Percentiles rank a stretch among this genome's conserved stretches.
phyloP scores from a whole-genome alignment of 2,329 filamentous ascomycete genomes.

The Cladosporium sp. region DNA sequence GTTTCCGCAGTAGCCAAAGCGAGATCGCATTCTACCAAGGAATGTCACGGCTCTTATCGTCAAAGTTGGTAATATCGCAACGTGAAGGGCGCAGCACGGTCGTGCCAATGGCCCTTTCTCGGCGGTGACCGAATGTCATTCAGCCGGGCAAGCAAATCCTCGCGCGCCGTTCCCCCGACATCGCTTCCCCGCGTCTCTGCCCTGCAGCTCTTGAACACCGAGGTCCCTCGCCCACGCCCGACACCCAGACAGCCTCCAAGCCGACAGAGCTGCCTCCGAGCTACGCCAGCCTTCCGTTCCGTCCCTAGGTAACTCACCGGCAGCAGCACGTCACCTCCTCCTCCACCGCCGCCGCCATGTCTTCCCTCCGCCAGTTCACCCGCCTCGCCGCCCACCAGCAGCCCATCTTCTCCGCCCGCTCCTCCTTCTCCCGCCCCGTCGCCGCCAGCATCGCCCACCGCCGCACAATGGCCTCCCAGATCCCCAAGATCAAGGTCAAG shows the following conservation, averaged over 20 bases:
- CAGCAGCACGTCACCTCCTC: background rate
- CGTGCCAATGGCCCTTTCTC: too few species aligned
- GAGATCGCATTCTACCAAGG: too few species aligned
- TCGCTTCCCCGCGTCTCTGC: conserved; percentile 7
- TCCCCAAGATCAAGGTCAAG: conserved; percentile 96
- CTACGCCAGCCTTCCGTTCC: too few species aligned
- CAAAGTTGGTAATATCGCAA: too few species aligned
- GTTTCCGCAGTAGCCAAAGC: too few species aligned
- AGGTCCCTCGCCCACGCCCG: background rate
- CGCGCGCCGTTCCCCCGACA: background rate
- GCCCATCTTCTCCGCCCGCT: conserved; percentile 13
- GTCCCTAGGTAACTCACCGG: too few species aligned
- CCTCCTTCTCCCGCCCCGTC: conserved; percentile 26
- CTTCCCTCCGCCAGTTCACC: conserved; percentile 18
- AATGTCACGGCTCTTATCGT: too few species aligned
- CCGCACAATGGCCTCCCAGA: conserved; percentile 32
- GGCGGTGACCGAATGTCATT: too few species aligned
- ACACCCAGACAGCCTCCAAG: too few species aligned
- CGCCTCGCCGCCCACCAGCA: conserved; percentile 13
- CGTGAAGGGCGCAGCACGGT: too few species aligned
- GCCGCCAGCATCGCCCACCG: conserved; percentile 30
- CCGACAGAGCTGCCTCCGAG: too few species aligned
- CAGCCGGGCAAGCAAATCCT: too few species aligned
- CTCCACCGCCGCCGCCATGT: conserved; percentile 15
- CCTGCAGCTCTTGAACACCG: background rate